These are phyloP conservation scores for Pseudogymnoascus sp. DNA, from an alignment of 2,329 filamentous ascomycete species.

Conservation along the genomic window DNA sequence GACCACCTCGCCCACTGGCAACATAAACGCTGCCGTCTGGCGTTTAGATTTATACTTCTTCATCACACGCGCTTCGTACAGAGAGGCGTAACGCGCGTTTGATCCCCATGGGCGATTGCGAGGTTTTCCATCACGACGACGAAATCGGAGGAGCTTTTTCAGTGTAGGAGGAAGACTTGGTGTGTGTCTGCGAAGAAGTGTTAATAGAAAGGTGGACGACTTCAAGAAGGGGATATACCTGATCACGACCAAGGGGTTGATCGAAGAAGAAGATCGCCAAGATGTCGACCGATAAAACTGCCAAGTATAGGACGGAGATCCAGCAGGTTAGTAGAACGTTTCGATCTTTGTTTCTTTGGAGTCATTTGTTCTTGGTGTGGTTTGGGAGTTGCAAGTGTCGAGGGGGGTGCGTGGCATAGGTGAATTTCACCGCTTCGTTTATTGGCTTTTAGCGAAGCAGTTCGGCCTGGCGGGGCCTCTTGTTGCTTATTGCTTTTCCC, in stretches of 20 bases:
- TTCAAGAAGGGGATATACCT: background rate
- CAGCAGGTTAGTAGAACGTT: conserved; percentile 63
- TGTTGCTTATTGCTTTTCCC: background rate
- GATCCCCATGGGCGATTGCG: background rate
- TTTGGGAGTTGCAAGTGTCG: background rate
- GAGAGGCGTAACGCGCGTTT: conserved; percentile 1
- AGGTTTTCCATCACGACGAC: background rate
- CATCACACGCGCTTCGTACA: background rate
- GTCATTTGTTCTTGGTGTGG: background rate
- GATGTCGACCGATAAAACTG: conserved; percentile 46
- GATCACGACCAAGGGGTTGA: conserved; percentile 32
- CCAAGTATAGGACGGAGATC: conserved; percentile 96
- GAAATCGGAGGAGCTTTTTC: background rate
- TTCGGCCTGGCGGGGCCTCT: background rate
- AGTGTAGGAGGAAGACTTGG: background rate
- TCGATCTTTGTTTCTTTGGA: background rate
- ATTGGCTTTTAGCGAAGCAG: background rate
- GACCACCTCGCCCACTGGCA: background rate
- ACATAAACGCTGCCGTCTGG: background rate
- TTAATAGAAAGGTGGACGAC: background rate
- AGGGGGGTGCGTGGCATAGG: background rate
- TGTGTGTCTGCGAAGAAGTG: background rate
- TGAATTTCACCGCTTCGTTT: background rate
- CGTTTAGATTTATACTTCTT: background rate
- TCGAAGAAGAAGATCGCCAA: conserved; percentile 38